These are phyloP conservation scores for Malassezia nana DNA, from an alignment of 1,284 basidiomycete species.

Conservation along the genomic window DNA sequence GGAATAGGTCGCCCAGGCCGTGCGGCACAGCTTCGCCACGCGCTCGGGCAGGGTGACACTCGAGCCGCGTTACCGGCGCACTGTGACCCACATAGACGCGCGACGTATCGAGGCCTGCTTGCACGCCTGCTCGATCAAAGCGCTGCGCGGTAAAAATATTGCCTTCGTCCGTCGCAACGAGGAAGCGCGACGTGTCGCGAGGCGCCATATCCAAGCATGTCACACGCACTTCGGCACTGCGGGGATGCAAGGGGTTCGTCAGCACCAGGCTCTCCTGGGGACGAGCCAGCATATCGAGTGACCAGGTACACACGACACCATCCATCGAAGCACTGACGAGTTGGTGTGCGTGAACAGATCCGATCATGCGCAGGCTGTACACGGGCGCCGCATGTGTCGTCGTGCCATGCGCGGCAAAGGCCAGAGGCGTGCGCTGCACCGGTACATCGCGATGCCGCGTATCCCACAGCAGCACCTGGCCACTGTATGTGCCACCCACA, in stretches of 20 bases:
- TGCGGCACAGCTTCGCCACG: constrained; percentile 53
- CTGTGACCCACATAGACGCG: constrained; percentile 86
- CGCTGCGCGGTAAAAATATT: constrained; percentile 88
- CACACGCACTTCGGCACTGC: constrained; percentile 77
- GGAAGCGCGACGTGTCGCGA: constrained; percentile 88
- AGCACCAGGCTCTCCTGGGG: constrained; percentile 53
- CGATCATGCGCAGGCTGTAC: constrained; percentile 92
- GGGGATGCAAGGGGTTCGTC: constrained; percentile 24
- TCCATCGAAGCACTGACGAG: constrained; percentile 91
- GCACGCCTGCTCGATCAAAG: constrained; percentile 88
- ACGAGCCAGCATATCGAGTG: constrained; percentile 93
- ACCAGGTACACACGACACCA: constrained; percentile 91
- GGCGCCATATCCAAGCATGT: constrained; percentile 84
- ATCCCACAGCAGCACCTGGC: constrained; percentile 96
- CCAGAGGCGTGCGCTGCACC: constrained; percentile 83
- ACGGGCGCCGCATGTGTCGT: constrained; percentile 96
- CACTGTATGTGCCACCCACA: constrained; percentile 94
- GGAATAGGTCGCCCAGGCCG: constrained; percentile 88
- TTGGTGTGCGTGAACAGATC: constrained; percentile 95
- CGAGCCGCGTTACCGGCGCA: constrained; percentile 80
- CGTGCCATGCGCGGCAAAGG: constrained; percentile 50
- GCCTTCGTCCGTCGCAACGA: constrained; percentile 94
- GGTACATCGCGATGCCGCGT: constrained; percentile 82
- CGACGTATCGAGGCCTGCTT: constrained; percentile 81
- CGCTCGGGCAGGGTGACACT: constrained; percentile 67